These are phyloP conservation scores for Simplicillium sp. DNA, from an alignment of 2,329 filamentous ascomycete genomes.

Conservation along the genomic window DNA sequence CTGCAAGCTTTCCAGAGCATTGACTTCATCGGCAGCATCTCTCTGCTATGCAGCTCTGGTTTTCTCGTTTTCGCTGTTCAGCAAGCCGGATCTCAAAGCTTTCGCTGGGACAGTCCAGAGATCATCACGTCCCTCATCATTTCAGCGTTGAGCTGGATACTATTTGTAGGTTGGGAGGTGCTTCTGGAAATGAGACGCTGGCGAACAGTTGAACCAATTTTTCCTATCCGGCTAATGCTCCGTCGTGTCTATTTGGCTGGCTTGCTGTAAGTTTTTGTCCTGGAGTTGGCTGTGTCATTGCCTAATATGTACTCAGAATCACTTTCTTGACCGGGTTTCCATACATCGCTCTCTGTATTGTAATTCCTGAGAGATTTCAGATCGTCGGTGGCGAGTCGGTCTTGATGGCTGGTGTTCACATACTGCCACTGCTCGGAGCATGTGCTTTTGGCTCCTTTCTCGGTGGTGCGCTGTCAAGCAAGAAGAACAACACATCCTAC, in stretches of 20 bases:
- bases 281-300: not conserved
- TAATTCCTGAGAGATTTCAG: constrained; percentile 51
- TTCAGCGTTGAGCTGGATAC: constrained; percentile 35
- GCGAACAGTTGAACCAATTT: constrained; percentile 40
- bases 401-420: constrained; percentile 44
- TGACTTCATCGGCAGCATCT: constrained; percentile 41
- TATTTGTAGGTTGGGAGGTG: constrained; percentile 42
- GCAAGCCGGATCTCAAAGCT: constrained; percentile 43
- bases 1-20: constrained; percentile 34
- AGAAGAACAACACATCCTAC: constrained; percentile 41
- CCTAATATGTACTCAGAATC: constrained; percentile 27
- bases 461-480: constrained; percentile 42
- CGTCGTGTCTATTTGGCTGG: constrained; percentile 41
- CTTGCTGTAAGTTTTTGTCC: constrained; percentile 30
- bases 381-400: constrained; percentile 44
- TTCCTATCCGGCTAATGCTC: constrained; percentile 38
- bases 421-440: constrained; percentile 48
- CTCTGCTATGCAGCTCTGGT: constrained; percentile 41
- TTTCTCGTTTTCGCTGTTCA: constrained; percentile 47
- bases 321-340: constrained; percentile 48
- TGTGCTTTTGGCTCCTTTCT: constrained; percentile 48
- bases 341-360: constrained; percentile 48
- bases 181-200: constrained; percentile 27
- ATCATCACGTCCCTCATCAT: constrained; percentile 39
- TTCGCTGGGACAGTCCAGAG: constrained; percentile 40